A percentile compares a stretch with the other conserved stretches of the same genome.
Evolutionary conservation across 2,329 filamentous ascomycete genomes (phyloP).

Genomic region (Penicillium verrucosum): DNA sequence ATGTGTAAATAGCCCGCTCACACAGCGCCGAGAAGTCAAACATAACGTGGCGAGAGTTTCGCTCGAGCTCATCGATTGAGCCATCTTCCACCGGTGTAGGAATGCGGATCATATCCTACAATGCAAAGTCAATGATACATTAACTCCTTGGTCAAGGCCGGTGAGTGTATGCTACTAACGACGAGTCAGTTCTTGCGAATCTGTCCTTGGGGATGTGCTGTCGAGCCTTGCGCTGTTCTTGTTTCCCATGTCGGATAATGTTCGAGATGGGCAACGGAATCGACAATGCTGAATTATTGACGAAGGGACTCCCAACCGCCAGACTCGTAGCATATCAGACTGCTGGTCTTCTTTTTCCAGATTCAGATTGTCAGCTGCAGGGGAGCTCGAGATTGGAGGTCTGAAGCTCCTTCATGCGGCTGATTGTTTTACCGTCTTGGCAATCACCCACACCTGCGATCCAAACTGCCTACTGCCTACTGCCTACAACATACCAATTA

Average conservation of each 20-base stretch:
- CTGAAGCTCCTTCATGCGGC: background rate
- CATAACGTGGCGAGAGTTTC: conserved; percentile 35
- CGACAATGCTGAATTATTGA: background rate
- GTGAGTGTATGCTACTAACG: background rate
- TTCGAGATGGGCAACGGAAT: background rate
- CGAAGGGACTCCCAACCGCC: background rate
- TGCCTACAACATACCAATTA: no score
- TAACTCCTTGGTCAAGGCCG: background rate
- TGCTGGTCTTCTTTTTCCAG: background rate
- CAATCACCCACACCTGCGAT: no score
- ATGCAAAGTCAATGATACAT: background rate
- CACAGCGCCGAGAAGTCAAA: conserved; percentile 45
- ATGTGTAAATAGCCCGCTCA: conserved; percentile 34
- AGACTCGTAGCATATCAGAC: background rate
- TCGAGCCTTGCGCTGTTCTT: background rate
- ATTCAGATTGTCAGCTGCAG: background rate
- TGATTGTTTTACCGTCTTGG: no score
- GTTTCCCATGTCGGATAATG: conserved; percentile 1
- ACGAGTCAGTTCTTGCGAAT: background rate
- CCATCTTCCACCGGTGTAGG: conserved; percentile 40
- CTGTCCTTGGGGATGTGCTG: background rate
- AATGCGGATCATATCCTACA: conserved; percentile 25
- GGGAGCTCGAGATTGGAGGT: background rate
- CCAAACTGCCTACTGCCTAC: no score
- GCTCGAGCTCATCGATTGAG: conserved; percentile 40